Evolutionary conservation across 1,284 basidiomycete species (phyloP), one percentile per base, ranked within the genome.

Genomic region (Austroboletus niveus): DNA sequence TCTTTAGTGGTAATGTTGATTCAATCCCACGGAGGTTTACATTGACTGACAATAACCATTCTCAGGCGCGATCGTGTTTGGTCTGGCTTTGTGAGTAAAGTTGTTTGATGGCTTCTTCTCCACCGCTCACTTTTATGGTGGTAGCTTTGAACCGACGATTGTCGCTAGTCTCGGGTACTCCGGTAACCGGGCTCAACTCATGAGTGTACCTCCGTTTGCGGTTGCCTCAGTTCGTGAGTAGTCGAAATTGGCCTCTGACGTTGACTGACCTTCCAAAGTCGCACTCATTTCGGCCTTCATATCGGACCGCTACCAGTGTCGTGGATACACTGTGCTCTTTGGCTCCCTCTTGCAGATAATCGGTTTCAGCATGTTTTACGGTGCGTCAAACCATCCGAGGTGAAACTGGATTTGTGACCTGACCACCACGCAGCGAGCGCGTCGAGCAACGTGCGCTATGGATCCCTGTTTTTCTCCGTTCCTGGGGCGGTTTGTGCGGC

Each of bases 61-160:
- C 52, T 58, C 56, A 54, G 79, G 79, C 2, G 72, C 74, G 10
- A 61, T 64, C 5, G 45, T 76, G 0, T 71, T 70, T 49, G 75
- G 75, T 22, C 58, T 78, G 14, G 69, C 70, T 15, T 64, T 50
- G 65, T 70, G 52, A 51, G 56, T 38, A 2, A 30, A 2, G n/a
- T 24, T 14, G 34, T 3, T 49, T 4, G 0, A 11, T 17, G 38
- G 10, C 8, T 17, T 6, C 35, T 49, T 27, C 17, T 22, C 22
- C 10, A 8, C 17, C 22, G 11, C 38, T 61, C 35, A 64, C 12
- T 15, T 35, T 5, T 11, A 20, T 29, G n/a, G 24, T 5, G 17
- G 10, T 47, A 79, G 77, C 62, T 85, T 85, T 56, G 69, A 78
- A 4, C 81, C 83, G 7, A 74, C 75, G 2, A 79, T 82, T 48